phyloP scores from a whole-genome alignment of 257 asterid species.

The Craterostigma plantagineum region DNA sequence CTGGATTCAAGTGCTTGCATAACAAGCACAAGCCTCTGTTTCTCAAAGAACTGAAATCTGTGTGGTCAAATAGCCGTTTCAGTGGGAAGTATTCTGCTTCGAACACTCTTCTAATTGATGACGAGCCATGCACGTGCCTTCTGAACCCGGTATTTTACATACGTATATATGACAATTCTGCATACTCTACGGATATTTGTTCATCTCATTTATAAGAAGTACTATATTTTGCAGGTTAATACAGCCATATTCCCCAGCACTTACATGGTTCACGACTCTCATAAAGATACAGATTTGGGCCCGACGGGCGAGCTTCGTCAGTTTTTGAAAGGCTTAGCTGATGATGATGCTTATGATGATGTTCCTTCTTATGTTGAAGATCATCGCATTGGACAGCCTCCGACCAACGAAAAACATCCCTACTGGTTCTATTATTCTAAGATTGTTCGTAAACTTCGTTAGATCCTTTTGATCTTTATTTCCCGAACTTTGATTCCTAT shows the following conservation, averaged over 20 bases:
- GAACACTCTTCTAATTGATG: slow-evolving; percentile 35
- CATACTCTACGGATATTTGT: too few relatives aligned
- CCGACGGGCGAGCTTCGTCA: slow-evolving; percentile 18
- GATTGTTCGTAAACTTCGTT: slow-evolving; percentile 9
- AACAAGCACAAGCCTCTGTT: slow-evolving; percentile 29
- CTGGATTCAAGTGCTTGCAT: slow-evolving; percentile 17
- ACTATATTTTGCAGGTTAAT: slow-evolving; percentile 37
- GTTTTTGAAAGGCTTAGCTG: slow-evolving; percentile 23
- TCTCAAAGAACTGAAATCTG: slow-evolving; percentile 22
- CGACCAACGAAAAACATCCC: slow-evolving; percentile 20
- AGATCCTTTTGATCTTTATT: too few relatives aligned
- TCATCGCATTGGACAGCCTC: slow-evolving; percentile 30
- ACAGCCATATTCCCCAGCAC: slow-evolving; percentile 26
- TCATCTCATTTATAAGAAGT: too few relatives aligned
- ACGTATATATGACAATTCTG: too few relatives aligned
- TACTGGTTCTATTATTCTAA: slow-evolving; percentile 25
- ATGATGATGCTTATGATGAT: slow-evolving; percentile 22
- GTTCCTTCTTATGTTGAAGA: slow-evolving; percentile 34
- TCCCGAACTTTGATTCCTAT: too few relatives aligned
- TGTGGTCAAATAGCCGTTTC: slow-evolving; percentile 18
- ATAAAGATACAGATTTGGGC: too few relatives aligned
- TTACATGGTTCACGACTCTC: slow-evolving; percentile 19
- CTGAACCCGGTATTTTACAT: slow-evolving; percentile 50
- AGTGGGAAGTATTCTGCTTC: slow-evolving; percentile 22
- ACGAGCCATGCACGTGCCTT: slow-evolving; percentile 26